phyloP scores from a whole-genome alignment of 2,329 filamentous ascomycete species.

The Fusarium globosum region DNA sequence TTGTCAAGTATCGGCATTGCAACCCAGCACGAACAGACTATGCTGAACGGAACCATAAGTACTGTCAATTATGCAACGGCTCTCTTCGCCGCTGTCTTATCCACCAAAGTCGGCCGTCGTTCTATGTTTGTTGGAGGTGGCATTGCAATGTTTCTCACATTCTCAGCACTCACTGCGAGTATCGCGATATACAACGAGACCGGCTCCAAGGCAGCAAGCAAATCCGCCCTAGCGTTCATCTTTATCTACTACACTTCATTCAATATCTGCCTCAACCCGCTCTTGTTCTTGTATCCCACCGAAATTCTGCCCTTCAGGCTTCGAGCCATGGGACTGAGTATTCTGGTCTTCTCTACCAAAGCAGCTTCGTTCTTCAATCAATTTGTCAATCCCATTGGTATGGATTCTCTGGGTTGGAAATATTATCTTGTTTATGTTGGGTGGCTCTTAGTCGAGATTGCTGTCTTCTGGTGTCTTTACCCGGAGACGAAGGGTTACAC shows the following conservation, averaged over 20 bases:
- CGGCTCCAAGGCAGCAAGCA: constrained; percentile 21
- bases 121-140: constrained; percentile 26
- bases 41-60: constrained; percentile 23
- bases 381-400: constrained; percentile 39
- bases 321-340: constrained; percentile 27
- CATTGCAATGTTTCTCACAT: constrained; percentile 26
- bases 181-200: constrained; percentile 28
- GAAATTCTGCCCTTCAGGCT: constrained; percentile 31
- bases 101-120: constrained; percentile 22
- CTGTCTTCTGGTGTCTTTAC: constrained; percentile 54
- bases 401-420: constrained; percentile 40
- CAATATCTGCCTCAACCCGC: constrained; percentile 27
- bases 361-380: constrained; percentile 32
- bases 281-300: constrained; percentile 19
- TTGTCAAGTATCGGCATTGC: constrained; percentile 40
- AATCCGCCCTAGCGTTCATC: constrained; percentile 27
- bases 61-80: constrained; percentile 26
- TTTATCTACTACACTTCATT: constrained; percentile 32
- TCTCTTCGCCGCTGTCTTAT: constrained; percentile 8
- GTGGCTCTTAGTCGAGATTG: constrained; percentile 38
- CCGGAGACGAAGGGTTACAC: constrained; percentile 57
- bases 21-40: constrained; percentile 21
- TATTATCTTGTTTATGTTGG: constrained; percentile 42
- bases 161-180: constrained; percentile 23
- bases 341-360: constrained; percentile 25